Conservation (phyloP, 75 land plant genomes). For the Adiantum capillusveneris region DNA sequence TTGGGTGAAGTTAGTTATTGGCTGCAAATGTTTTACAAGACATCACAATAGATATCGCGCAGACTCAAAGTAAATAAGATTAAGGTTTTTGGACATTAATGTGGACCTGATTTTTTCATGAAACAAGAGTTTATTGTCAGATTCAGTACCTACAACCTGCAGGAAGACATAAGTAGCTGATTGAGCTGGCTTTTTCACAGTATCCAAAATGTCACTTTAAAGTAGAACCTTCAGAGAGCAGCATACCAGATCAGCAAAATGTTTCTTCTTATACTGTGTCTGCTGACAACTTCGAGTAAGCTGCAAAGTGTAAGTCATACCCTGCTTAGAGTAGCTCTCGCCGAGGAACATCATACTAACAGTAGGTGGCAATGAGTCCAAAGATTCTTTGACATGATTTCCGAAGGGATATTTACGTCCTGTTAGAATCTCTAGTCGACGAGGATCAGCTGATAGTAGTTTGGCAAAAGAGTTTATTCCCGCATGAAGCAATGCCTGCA, state of each 20-base stretch:
- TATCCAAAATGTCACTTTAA: too few species aligned
- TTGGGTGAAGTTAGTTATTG: too few species aligned
- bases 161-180: not conserved
- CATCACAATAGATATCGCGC: too few species aligned
- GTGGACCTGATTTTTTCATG: conserved; percentile 87
- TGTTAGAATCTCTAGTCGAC: conserved; percentile 84
- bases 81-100: not conserved
- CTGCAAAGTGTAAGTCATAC: conserved; percentile 38
- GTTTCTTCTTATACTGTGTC: conserved; percentile 32
- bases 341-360: conserved; percentile 64
- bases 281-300: conserved; percentile 43
- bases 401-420: conserved; percentile 96
- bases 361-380: conserved; percentile 72
- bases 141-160: conserved; percentile 75
- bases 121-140: conserved; percentile 59
- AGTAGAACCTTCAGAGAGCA: too few species aligned
- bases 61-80: not conserved
- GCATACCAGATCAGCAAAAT: conserved; percentile 86
- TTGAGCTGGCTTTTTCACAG: too few species aligned
- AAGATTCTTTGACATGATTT: conserved; percentile 73
- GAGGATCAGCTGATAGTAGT: conserved; percentile 76
- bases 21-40: too few species aligned
- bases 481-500: conserved; percentile 73
- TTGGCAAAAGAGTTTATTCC: conserved; percentile 73
- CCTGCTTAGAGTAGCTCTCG: conserved; percentile 24